phyloP scores from a whole-genome alignment of 257 asterid species.

The Plantago elongata region DNA sequence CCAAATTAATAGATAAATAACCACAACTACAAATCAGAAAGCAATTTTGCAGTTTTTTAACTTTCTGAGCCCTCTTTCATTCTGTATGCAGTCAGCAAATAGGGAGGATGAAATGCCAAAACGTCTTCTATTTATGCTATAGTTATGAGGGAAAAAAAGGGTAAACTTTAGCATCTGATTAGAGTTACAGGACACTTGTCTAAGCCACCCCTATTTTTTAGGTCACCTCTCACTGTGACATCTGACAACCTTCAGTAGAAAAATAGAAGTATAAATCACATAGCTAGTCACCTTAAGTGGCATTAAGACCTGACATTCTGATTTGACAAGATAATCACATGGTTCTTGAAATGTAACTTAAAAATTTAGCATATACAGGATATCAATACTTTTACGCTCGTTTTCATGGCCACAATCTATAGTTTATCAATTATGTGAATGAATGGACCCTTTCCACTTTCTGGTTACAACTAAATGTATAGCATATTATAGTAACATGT shows the following conservation, averaged over 20 bases:
- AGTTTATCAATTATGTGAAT: constrained; percentile 6
- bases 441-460: constrained; percentile 11
- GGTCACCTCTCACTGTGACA: neutral
- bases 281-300: neutral
- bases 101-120: no score
- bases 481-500: constrained; percentile 26
- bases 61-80: no score
- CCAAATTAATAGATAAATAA: neutral
- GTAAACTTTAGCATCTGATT: no score
- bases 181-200: no score
- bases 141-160: no score
- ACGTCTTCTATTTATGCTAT: no score
- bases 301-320: constrained; percentile 1
- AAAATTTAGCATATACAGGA: neutral
- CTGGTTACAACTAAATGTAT: constrained; percentile 4
- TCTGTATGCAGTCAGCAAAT: no score
- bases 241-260: neutral
- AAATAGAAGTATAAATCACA: neutral
- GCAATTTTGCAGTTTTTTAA: no score
- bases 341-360: neutral
- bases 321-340: neutral
- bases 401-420: neutral
- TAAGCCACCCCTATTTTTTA: neutral
- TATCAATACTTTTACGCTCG: neutral
- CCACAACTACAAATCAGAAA: neutral